A percentile compares a stretch with the other conserved stretches of the same genome.
These are phyloP conservation scores for Colletotrichum sp. DNA, from an alignment of 2,329 filamentous ascomycete genomes.

Conservation along the genomic window DNA sequence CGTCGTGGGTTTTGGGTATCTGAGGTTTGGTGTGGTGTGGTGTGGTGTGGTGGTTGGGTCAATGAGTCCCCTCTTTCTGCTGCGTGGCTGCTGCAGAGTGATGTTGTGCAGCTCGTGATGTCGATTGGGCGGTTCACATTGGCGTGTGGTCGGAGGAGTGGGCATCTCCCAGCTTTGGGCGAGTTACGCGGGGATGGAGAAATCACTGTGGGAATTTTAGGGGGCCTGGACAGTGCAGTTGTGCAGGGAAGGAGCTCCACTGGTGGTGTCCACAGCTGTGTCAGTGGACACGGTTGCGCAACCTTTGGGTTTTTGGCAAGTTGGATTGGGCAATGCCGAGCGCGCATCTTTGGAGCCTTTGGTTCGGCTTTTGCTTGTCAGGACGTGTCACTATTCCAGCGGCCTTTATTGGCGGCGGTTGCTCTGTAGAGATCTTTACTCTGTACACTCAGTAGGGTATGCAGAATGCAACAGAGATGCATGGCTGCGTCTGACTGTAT, in stretches of 20 bases:
- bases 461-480: not conserved
- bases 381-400: not conserved
- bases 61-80: not conserved
- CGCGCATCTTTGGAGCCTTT: not conserved
- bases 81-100: not conserved
- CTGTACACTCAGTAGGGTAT: not conserved
- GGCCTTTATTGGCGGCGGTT: not conserved
- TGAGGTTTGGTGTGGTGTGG: not conserved
- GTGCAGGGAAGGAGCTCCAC: not conserved
- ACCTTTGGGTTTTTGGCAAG: not conserved
- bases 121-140: not conserved
- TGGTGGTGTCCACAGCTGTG: not conserved
- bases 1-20: not conserved
- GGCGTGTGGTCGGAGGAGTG: not conserved
- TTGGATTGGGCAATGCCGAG: not conserved
- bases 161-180: not conserved
- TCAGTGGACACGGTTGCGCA: slow-evolving; percentile 17
- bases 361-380: not conserved
- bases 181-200: not conserved
- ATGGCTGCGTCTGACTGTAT: not conserved
- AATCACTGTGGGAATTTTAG: slow-evolving; percentile 1
- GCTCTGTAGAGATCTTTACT: not conserved
- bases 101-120: not conserved
- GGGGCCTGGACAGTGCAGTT: not conserved
- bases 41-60: not conserved